Conservation (phyloP, 129 eudicot genomes). For the Helichrysum umbraculigerum region DNA sequence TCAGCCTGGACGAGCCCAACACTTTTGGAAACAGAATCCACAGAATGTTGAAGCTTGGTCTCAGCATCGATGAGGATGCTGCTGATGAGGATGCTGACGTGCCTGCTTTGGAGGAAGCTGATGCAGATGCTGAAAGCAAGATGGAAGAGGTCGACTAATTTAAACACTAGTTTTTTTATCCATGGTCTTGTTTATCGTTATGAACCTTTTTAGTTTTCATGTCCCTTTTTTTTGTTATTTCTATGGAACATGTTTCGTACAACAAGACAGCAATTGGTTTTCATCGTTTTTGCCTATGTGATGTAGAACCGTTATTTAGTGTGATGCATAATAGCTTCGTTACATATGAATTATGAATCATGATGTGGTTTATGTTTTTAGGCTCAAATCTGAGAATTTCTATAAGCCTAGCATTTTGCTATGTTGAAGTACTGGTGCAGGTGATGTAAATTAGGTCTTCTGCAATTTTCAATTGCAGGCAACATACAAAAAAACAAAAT, state of each 20-base stretch:
- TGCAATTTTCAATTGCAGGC: background rate
- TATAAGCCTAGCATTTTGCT: too few relatives aligned
- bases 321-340: background rate
- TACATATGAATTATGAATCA: background rate
- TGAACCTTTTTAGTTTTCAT: conserved; percentile 3
- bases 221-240: conserved; percentile 2
- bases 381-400: too few relatives aligned
- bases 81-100: conserved; percentile 66
- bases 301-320: background rate
- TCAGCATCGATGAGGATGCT: conserved; percentile 91
- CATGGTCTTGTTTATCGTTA: background rate
- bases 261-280: conserved; percentile 7
- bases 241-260: background rate
- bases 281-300: background rate
- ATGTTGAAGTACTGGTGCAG: background rate
- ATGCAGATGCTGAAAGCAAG: conserved; percentile 86
- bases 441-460: too few relatives aligned
- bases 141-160: conserved; percentile 96
- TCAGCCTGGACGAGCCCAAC: conserved; percentile 94
- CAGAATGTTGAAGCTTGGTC: conserved; percentile 86
- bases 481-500: background rate
- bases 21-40: conserved; percentile 94
- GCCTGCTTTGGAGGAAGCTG: conserved; percentile 86
- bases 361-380: background rate
- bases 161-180: background rate